Conservation (phyloP, 176 grass and related monocot genomes). For the Cenchrus fungigraminus region DNA sequence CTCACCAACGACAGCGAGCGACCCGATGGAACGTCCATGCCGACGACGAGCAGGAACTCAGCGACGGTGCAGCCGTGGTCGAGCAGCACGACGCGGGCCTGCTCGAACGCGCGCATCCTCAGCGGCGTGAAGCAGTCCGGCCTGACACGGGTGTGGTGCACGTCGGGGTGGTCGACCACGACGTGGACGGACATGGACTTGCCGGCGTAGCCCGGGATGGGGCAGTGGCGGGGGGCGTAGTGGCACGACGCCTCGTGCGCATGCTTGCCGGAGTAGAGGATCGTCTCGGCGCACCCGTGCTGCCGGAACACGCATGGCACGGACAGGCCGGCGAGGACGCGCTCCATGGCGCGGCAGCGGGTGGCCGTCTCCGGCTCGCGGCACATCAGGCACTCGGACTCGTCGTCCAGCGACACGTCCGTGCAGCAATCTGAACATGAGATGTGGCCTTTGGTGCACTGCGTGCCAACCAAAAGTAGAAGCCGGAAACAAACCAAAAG, state of each 20-base stretch:
- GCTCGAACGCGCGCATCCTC: background rate
- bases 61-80: too few species aligned
- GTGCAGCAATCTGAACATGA: conserved; percentile 21
- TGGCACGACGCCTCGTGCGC: background rate
- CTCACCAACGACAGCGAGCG: background rate
- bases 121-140: background rate
- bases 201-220: conserved; percentile 5
- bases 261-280: background rate
- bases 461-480: background rate
- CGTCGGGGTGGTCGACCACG: background rate
- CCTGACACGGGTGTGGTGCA: background rate
- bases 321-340: conserved; percentile 1
- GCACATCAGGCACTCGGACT: conserved; percentile 28
- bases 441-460: conserved; percentile 26
- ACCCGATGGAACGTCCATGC: background rate
- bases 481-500: background rate
- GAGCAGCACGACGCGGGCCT: background rate
- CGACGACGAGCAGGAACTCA: conserved; percentile 24
- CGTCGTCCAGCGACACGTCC: background rate
- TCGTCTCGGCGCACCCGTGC: background rate
- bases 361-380: conserved; percentile 21
- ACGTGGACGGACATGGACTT: background rate
- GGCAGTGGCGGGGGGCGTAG: background rate
- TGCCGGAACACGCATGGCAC: conserved; percentile 14
- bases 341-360: conserved; percentile 33